phyloP scores from a whole-genome alignment of 495 filamentous ascomycete species.

The Neurospora africana region DNA sequence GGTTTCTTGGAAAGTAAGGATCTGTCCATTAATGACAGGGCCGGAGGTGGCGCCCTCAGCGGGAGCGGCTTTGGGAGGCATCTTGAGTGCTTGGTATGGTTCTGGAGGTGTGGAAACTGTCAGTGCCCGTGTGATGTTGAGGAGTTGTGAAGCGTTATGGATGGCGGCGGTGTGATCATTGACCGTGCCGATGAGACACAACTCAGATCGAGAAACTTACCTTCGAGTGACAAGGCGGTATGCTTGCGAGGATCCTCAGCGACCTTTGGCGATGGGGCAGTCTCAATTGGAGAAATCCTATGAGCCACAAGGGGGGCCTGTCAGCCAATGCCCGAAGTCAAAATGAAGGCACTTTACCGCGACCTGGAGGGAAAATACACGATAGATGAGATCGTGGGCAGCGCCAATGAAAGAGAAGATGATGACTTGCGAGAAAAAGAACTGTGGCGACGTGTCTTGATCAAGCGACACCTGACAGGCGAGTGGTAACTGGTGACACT shows the following conservation, averaged over 20 bases:
- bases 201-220: not conserved
- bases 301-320: not conserved
- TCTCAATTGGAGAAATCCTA: not conserved
- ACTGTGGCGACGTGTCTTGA: not conserved
- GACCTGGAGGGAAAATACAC: not conserved
- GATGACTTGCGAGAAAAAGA: not conserved
- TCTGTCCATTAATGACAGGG: not conserved
- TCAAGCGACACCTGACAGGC: not conserved
- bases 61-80: conserved; percentile 1
- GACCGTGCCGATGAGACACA: not conserved
- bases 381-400: not conserved
- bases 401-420: not conserved
- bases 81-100: not conserved
- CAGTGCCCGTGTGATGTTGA: not conserved
- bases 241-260: not conserved
- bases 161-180: not conserved
- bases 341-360: not conserved
- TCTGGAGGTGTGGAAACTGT: not conserved
- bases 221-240: not conserved
- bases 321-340: not conserved
- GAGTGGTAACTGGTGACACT: not conserved
- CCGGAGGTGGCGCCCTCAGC: not conserved
- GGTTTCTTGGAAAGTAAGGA: not conserved
- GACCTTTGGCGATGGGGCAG: not conserved
- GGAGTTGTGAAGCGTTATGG: not conserved